A percentile compares a stretch with the other conserved stretches of the same genome.
Conservation (phyloP, 176 grass and related monocot genomes). For the Triticum monococcum region DNA sequence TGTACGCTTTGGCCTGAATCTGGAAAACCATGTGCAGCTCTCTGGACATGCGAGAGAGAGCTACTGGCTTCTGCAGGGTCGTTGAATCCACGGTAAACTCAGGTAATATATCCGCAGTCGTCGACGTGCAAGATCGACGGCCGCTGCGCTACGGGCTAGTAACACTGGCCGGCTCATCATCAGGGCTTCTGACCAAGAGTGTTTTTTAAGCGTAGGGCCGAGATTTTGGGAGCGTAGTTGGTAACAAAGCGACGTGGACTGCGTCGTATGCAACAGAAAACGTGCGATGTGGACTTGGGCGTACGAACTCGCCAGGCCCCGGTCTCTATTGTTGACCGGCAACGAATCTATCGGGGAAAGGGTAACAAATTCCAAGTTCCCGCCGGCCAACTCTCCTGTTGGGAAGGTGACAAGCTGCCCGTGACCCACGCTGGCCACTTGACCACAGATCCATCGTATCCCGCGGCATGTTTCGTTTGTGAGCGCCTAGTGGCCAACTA, state of each 20-base stretch:
- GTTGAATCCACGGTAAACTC: background rate
- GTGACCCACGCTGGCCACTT: background rate
- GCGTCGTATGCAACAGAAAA: background rate
- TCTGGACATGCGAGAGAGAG: background rate
- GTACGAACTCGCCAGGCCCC: background rate
- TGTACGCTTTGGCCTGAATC: conserved; percentile 34
- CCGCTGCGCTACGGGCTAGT: no score
- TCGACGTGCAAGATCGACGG: no score
- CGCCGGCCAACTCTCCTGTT: background rate
- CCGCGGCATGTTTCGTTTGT: background rate
- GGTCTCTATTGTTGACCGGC: background rate
- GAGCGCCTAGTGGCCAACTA: background rate
- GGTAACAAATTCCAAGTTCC: background rate
- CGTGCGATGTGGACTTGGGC: background rate
- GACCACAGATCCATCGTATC: background rate
- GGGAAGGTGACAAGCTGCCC: background rate
- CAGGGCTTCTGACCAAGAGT: no score
- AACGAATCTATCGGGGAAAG: background rate
- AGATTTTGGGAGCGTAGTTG: no score
- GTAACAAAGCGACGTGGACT: background rate
- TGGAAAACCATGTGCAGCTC: conserved; percentile 21
- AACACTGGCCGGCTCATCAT: no score
- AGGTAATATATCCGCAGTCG: no score
- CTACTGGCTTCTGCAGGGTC: background rate
- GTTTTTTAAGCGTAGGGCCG: no score